Evolutionary conservation across 805 yeast genomes (phyloP), one percentile per base, ranked within the genome.

Genomic region (Suhomyces prunicola): DNA sequence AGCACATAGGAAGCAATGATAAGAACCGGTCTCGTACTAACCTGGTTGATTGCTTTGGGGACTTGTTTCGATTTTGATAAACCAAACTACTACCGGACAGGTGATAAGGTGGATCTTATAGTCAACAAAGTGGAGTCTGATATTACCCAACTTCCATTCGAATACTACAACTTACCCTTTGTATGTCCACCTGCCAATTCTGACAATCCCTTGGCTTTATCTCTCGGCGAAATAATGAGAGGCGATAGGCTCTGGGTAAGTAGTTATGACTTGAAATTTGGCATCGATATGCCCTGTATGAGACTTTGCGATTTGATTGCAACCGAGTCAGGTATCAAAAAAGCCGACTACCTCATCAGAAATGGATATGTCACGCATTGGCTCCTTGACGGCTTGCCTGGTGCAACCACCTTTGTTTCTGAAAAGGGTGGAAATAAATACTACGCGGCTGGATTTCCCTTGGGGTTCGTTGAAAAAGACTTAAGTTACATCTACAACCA

Each of bases 391-490:
- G 88, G 85, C 22, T 71, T 90, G 33, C 97, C 97, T 0, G 96
- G 94, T 6, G 93, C 96, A 1, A 90, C 97, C 0, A 87, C 96
- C 0, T 87, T 86, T 58, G 81, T 86, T 33, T 74, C 80, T 6
- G 79, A 81, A 6, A 81, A 78, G 10, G 79, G 79, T 47, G 75
- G 80, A 17, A 80, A 82, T 57, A 84, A 87, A 60, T 88, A 86
- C 68, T 90, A 90, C 60, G 87, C 90, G 5, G 83, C 94, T 3
- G 97, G 97, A 2, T 90, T 91, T 70, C 92, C 96, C 2, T 67
- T 90, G 33, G 97, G 97, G 0, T 86, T 81, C 59, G 82, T 81
- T 19, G 72, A 82, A 54, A 85, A 77, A n/a, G 79, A 79, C 47
- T 52, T 69, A 5, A 73, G 85, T 4, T 87, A 82, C 63, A 56